Evolutionary conservation across 495 filamentous ascomycete species (phyloP), one percentile per base, ranked within the genome.

Genomic region (Pyrenula aspistea): DNA sequence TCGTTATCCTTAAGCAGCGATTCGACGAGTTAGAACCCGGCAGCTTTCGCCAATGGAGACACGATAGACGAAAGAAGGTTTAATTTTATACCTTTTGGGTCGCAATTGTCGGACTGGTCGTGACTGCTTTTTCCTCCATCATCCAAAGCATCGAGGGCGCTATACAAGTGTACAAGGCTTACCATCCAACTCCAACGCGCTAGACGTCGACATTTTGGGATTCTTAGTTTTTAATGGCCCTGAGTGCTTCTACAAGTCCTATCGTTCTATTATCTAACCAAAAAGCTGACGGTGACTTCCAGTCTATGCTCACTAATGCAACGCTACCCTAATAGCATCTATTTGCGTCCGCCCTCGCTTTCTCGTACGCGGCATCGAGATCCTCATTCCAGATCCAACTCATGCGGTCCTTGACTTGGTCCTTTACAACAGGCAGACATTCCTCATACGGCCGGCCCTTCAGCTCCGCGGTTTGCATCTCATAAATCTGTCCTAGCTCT

Each of bases 1-100:
- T 82, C 0, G 65, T 77, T 1, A 67, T 77, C 2, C 65, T 83
- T 23, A 78, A 81, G 58, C 63, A 76, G 53, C 67, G 65, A 0
- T 81, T 75, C 54, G 80, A 83, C 59, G 68, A 82, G 31, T 61
- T 76, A 0, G 61, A 65, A 25, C 79, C 79, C 12, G 60, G 56
- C 8, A 77, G 58, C 1, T 50, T 81, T 0, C 61, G 57, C 1
- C 74, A 81, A 60, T 77, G 31, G 73, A 81, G 77, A 75, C 60
- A 67, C 36, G 77, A 83, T 60, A 57, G 76, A 53, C 62, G 80
- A 2, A 76, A 77, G 53, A 65, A 68, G 10, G 67, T 71, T 0
- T 74, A 81, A 60, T 81, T 76, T 74, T 80, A 77, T 55, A 76
- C 75, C 8, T 77, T 80, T 50, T 82, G 79, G 79, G 68, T 78